These are phyloP conservation scores for Cladosporium cucumerinum DNA, from an alignment of 2,329 filamentous ascomycete species.

Conservation along the genomic window DNA sequence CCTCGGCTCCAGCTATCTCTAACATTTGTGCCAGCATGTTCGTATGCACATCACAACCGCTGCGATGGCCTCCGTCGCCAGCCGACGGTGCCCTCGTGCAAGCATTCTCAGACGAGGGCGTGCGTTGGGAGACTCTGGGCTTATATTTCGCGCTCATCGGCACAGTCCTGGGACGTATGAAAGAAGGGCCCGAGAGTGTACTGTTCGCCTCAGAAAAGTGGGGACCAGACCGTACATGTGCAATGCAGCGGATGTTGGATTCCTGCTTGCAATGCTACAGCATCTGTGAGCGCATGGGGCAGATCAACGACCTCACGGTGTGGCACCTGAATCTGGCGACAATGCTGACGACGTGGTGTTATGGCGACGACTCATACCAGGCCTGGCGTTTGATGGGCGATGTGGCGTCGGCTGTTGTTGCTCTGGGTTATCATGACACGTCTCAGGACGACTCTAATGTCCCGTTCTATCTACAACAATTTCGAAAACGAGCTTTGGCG, in stretches of 20 bases:
- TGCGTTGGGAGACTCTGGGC: neutral
- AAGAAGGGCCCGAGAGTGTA: neutral
- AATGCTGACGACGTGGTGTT: conserved; percentile 16
- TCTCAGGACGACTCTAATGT: neutral
- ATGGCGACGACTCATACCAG: conserved; percentile 15
- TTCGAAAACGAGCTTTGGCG: conserved; percentile 7
- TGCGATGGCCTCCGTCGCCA: neutral
- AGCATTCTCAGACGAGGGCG: neutral
- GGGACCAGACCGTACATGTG: neutral
- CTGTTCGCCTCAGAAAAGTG: neutral
- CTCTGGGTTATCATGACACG: conserved; percentile 14
- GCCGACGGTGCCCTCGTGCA: neutral
- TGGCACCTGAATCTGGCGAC: neutral
- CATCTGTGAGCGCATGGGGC: neutral
- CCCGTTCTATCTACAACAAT: conserved; percentile 12
- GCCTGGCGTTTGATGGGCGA: conserved; percentile 15
- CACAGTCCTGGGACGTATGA: neutral
- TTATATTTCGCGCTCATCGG: neutral
- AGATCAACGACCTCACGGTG: conserved; percentile 16
- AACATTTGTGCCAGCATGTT: neutral
- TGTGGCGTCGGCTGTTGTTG: conserved; percentile 6
- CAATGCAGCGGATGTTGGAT: neutral
- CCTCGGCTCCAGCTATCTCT: neutral
- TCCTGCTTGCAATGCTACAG: neutral
- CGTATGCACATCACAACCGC: neutral